Base-by-base conservation (phyloP, 192 early-diverging fungal genomes). In the Chytriomyces sp. region DNA sequence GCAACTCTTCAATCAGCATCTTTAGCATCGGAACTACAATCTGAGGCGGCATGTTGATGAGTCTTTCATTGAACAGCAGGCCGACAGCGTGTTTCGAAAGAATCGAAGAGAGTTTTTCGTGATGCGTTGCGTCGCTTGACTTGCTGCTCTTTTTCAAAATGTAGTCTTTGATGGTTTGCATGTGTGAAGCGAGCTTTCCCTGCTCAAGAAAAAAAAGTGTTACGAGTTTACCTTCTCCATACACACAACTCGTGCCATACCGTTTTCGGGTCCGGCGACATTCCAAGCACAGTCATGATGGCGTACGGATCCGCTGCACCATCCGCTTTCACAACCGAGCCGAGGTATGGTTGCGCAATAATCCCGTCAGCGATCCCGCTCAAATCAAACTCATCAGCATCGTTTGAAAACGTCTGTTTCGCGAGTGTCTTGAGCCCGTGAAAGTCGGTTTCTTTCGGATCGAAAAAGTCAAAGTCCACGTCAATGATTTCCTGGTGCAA, bases 41-140 rank as follows among this genome's bases (percentile, higher is more conserved):
- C 76, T 97, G 92, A 35, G 95, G 94, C 10, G 97, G 97, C 94
- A 99, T 95, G 79, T 99, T 99, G 79, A 99, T 89, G 26, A 99
- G 88, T 6, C 97, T 85, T 71, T 97, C 96, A 75, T 90, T 94
- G 23, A 99, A 24, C 26, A 99, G 77, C 65, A 96, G 70, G 0
- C 90, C 95, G 16, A 89, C 81, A 13, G 86, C 62, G 35, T 44
- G 53, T 7, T 44, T 60, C 7, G 62, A 20, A 16, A 78, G 49
- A 45, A 69, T 26, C 23, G 11, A n/a, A 18, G 20, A 24, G 5
- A 83, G 47, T 7, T 60, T 23, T 45, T 63, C 67, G 49, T 81
- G 62, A 35, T n/a, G n/a, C n/a, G n/a, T n/a, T 11, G 23, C 61
- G 46, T 61, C 61, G n/a, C 57, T 35, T 43, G 60, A 26, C 44